These are phyloP conservation scores for Epichloe elymi DNA, from an alignment of 2,329 filamentous ascomycete species.

Conservation along the genomic window DNA sequence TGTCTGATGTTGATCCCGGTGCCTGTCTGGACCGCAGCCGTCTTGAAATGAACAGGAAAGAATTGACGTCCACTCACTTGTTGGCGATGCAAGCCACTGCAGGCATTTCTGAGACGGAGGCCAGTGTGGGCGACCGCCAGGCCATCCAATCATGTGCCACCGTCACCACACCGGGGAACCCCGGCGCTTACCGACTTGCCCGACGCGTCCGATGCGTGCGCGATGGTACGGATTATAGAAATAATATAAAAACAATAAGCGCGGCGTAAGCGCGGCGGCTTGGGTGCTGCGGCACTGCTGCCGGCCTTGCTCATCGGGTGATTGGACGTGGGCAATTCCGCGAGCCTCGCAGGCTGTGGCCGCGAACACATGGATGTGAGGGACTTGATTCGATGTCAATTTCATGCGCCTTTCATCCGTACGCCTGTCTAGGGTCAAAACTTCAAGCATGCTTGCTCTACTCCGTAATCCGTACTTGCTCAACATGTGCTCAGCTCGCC, in stretches of 20 bases:
- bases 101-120: constrained; percentile 8
- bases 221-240: background rate
- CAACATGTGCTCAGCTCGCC: background rate
- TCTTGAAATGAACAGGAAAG: background rate
- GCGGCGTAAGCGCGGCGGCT: background rate
- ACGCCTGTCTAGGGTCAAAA: constrained; percentile 28
- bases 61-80: background rate
- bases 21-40: background rate
- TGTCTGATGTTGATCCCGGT: too few species aligned
- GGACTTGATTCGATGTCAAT: constrained; percentile 20
- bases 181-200: constrained; percentile 4
- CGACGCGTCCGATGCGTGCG: too few species aligned
- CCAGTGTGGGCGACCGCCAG: constrained; percentile 12
- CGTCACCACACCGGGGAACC: background rate
- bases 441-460: constrained; percentile 15
- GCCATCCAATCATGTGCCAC: constrained; percentile 10
- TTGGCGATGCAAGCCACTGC: background rate
- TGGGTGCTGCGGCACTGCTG: too few species aligned
- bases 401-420: constrained; percentile 18
- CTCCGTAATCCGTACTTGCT: background rate
- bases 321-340: too few species aligned
- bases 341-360: too few species aligned
- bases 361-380: background rate
- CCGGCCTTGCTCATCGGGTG: background rate
- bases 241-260: background rate